These are phyloP conservation scores for Chrysosporium keratinophilum DNA, from an alignment of 2,329 filamentous ascomycete genomes.

Conservation along the genomic window DNA sequence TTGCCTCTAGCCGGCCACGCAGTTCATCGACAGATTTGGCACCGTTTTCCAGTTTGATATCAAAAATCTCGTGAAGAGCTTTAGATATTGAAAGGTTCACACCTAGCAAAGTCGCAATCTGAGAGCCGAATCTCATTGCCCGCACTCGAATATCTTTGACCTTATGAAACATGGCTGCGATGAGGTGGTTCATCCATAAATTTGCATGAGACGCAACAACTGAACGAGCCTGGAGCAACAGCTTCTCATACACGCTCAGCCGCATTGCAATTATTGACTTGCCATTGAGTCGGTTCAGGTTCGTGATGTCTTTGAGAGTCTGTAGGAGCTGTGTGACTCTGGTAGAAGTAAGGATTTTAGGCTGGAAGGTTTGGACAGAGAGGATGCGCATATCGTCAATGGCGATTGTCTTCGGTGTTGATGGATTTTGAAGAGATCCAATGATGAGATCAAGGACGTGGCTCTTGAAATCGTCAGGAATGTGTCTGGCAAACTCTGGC, in stretches of 20 bases:
- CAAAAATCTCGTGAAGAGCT: constrained; percentile 48
- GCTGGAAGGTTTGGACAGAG: constrained; percentile 65
- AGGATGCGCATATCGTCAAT: constrained; percentile 73
- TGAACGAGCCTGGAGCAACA: constrained; percentile 60
- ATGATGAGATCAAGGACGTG: constrained; percentile 77
- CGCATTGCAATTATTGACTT: constrained; percentile 72
- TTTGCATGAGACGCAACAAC: constrained; percentile 59
- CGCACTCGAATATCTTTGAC: constrained; percentile 61
- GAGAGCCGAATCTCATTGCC: constrained; percentile 63
- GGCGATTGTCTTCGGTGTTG: constrained; percentile 63
- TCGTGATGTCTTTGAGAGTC: constrained; percentile 60
- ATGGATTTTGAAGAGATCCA: constrained; percentile 56
- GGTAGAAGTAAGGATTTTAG: constrained; percentile 61
- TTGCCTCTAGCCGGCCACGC: constrained; percentile 53
- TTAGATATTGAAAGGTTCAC: constrained; percentile 58
- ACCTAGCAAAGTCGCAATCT: constrained; percentile 59
- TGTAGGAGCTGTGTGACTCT: constrained; percentile 61
- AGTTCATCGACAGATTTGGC: constrained; percentile 61
- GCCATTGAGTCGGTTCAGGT: constrained; percentile 61
- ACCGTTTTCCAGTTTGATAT: constrained; percentile 40
- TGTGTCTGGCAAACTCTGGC: constrained; percentile 55
- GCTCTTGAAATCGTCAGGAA: constrained; percentile 67
- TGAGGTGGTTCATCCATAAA: constrained; percentile 72
- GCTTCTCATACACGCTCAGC: constrained; percentile 64
- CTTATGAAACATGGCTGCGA: constrained; percentile 69